Conservation (phyloP, 495 filamentous ascomycete genomes). For the Chaetomidium leptoderma region DNA sequence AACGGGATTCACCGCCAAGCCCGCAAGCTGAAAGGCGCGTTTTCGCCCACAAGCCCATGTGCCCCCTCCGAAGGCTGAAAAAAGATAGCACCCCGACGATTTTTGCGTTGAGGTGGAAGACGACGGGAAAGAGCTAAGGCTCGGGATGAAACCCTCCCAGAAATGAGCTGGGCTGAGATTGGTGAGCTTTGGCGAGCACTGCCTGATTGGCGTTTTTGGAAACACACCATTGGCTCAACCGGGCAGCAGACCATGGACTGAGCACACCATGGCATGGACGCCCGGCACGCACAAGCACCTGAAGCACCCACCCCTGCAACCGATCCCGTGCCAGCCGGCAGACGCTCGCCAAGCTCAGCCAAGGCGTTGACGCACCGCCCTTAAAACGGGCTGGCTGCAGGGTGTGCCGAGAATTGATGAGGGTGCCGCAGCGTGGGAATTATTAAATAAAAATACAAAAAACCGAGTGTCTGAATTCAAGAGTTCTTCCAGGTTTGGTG, state of each 20-base stretch:
- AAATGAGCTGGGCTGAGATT: neutral
- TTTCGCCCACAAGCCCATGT: neutral
- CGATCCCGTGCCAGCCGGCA: no score
- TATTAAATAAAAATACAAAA: neutral
- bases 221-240: neutral
- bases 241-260: neutral
- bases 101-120: neutral
- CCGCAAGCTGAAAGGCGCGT: neutral
- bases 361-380: neutral
- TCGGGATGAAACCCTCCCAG: neutral
- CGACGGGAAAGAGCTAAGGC: neutral
- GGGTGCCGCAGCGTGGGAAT: neutral
- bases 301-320: no score
- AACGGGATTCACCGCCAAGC: neutral
- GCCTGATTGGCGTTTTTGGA: conserved; percentile 11
- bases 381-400: neutral
- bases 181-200: conserved; percentile 2
- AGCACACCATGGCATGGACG: no score
- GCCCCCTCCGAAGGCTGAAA: neutral
- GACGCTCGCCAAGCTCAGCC: no score
- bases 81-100: neutral
- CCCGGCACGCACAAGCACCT: no score
- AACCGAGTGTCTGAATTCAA: neutral
- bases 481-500: no score
- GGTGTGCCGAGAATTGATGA: neutral